Evolutionary conservation across 1,284 basidiomycete genomes (phyloP).

Genomic region (Boletus austroedulis): DNA sequence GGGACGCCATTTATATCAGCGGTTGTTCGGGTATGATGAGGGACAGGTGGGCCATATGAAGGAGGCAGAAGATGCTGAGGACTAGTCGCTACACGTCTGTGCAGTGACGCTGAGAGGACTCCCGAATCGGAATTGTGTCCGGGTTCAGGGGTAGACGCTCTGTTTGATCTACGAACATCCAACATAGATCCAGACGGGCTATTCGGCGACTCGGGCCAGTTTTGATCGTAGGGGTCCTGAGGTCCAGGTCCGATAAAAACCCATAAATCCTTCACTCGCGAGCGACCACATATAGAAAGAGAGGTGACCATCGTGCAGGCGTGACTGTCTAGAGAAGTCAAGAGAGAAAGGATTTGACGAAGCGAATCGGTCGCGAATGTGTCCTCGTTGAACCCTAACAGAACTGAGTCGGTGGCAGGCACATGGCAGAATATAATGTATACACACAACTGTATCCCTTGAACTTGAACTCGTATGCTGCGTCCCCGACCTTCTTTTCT

Average conservation of each 20-base stretch:
- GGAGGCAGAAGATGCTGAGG: slow-evolving; percentile 31
- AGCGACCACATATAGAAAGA: slow-evolving; percentile 62
- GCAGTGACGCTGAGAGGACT: slow-evolving; percentile 31
- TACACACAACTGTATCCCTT: slow-evolving; percentile 74
- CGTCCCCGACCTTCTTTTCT: slow-evolving; percentile 70
- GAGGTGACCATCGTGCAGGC: slow-evolving; percentile 68
- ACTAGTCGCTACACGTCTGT: slow-evolving; percentile 33
- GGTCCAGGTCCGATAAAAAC: slow-evolving; percentile 61
- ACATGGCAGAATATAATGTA: slow-evolving; percentile 8
- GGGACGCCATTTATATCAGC: slow-evolving; percentile 25
- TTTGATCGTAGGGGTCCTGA: slow-evolving; percentile 31
- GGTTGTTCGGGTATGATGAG: slow-evolving; percentile 21
- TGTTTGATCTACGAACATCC: slow-evolving; percentile 36
- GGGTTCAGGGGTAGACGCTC: slow-evolving; percentile 35
- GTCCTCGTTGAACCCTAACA: slow-evolving; percentile 71
- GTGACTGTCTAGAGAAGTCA: slow-evolving; percentile 64
- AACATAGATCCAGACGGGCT: slow-evolving; percentile 36
- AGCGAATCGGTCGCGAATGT: slow-evolving; percentile 75
- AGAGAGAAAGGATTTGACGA: slow-evolving; percentile 65
- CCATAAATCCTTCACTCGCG: slow-evolving; percentile 75
- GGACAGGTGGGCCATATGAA: slow-evolving; percentile 16
- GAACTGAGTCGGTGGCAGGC: slow-evolving; percentile 20
- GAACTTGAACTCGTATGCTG: slow-evolving; percentile 73
- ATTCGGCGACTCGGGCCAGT: slow-evolving; percentile 37
- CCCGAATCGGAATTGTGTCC: slow-evolving; percentile 23